Percentiles rank a stretch among this genome's conserved stretches.
These are phyloP conservation scores for Hypoxylon rickii DNA, from an alignment of 495 filamentous ascomycete species.

Conservation along the genomic window DNA sequence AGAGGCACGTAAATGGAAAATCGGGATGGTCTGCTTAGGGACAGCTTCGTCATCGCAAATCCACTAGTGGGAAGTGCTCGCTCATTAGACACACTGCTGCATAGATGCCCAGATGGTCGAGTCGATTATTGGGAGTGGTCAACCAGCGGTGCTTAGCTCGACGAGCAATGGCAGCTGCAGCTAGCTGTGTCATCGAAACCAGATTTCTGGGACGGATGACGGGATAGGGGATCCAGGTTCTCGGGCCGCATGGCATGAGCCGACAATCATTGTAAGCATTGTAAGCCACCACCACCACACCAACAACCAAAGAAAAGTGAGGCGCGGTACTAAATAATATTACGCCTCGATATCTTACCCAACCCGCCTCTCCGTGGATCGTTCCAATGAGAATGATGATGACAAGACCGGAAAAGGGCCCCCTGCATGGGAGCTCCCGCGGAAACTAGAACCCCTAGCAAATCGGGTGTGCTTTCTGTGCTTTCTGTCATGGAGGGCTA, in stretches of 20 bases:
- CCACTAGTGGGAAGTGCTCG: not conserved
- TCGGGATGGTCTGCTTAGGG: not conserved
- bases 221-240: conserved; percentile 15
- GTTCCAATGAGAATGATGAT: conserved; percentile 23
- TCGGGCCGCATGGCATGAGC: conserved; percentile 31
- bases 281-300: conserved; percentile 14
- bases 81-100: too few species aligned
- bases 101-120: conserved; percentile 11
- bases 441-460: conserved; percentile 13
- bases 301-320: conserved; percentile 23
- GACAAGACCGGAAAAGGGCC: conserved; percentile 12
- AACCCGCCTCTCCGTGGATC: conserved; percentile 17
- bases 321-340: conserved; percentile 14
- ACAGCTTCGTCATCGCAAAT: not conserved
- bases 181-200: conserved; percentile 22
- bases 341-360: conserved; percentile 22
- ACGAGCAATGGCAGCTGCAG: conserved; percentile 20
- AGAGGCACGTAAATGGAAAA: too few species aligned
- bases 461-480: conserved; percentile 12
- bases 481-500: too few species aligned
- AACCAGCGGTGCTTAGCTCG: conserved; percentile 4
- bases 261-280: conserved; percentile 21
- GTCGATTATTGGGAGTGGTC: too few species aligned
- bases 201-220: conserved; percentile 25
- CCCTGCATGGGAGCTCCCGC: conserved; percentile 32